Evolutionary conservation across 768 basidiomycete species (phyloP).

Genomic region (Infundibulicybe gibba): DNA sequence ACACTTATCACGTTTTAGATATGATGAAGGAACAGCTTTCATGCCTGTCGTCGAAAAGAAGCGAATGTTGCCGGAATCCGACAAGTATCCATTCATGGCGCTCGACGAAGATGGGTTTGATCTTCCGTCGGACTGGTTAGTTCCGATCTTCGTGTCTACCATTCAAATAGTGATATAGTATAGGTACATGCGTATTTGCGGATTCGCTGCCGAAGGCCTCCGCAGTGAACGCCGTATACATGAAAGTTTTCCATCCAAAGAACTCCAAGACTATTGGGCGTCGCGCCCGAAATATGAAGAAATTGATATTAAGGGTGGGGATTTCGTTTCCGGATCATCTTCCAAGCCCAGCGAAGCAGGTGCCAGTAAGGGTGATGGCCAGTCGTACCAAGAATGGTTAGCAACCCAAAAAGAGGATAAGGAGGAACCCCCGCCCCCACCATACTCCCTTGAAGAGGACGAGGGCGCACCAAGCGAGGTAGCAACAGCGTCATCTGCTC

Average conservation of each 20-base stretch:
- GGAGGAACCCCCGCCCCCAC: constrained; percentile 63
- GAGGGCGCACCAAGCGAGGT: constrained; percentile 13
- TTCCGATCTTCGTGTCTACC: constrained; percentile 9
- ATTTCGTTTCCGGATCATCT: constrained; percentile 25
- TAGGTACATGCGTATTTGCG: constrained; percentile 78
- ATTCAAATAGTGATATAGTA: constrained; percentile 1
- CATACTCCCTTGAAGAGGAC: constrained; percentile 57
- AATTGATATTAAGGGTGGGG: constrained; percentile 22
- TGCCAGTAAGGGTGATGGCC: constrained; percentile 15
- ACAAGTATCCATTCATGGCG: constrained; percentile 59
- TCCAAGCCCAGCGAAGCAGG: constrained; percentile 1
- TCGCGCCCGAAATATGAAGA: constrained; percentile 57
- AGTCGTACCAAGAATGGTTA: constrained; percentile 49
- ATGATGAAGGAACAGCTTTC: constrained; percentile 83
- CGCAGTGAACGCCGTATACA: constrained; percentile 59
- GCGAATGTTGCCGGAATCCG: constrained; percentile 55
- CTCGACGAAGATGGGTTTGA: constrained; percentile 78
- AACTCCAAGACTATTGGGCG: constrained; percentile 74
- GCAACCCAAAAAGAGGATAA: constrained; percentile 34
- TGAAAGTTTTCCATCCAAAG: constrained; percentile 66
- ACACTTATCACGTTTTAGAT: constrained; percentile 35
- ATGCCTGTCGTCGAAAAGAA: constrained; percentile 68
- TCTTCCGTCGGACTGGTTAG: constrained; percentile 76
- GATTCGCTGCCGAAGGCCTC: constrained; percentile 66
- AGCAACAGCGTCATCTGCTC: constrained; percentile 1